Evolutionary conservation across 441 rosid species (phyloP), one percentile per base, ranked within the genome.

Genomic region (Pelargonium fulgidum): DNA sequence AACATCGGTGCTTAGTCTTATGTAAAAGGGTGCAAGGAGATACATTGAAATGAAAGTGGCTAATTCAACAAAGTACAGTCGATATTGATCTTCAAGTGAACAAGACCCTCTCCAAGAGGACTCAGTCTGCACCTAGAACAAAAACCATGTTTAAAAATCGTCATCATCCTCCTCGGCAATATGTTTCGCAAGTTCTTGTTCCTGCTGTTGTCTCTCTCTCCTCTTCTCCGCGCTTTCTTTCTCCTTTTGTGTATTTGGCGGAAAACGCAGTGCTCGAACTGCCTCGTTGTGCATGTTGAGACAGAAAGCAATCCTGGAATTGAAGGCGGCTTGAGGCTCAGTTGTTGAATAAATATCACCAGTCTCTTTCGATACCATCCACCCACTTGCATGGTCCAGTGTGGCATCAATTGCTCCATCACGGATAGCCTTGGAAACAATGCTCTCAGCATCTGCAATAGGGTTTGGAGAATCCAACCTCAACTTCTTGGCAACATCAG

Each of bases 261-360:
- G 90, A 67, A 79, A 85, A 20, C 78, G 74, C 76, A 84, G 68
- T 1, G 92, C 92, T 45, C 84, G 65, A 2, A 83, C 79, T 4
- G 92, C 87, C 62, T 83, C 85, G 8, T 87, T 87, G 71, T 87
- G 86, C 88, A 84, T 85, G 81, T 81, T 80, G 54, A 87, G 86
- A 41, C 87, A 87, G 76, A 84, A 85, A 2, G 86, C 84, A 3
- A 85, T 85, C 73, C 88, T 86, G 0, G 86, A 87, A 75, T 87
- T 82, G 20, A 85, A 87, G 17, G 88, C 90, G 1, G 70, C 74
- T 68, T 84, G 88, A 48, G 92, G 88, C 76, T 85, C 88, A 9
- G 78, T 84, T 48, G 89, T 84, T 0, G 92, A 84, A 68, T 83
- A 85, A 26, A 87, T 83, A 68, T 85, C 92, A 33, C 87, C 82